A percentile compares a stretch with the other conserved stretches of the same genome.
These are phyloP conservation scores for Endocalyx cinctus DNA, from an alignment of 2,329 filamentous ascomycete genomes.

Conservation along the genomic window DNA sequence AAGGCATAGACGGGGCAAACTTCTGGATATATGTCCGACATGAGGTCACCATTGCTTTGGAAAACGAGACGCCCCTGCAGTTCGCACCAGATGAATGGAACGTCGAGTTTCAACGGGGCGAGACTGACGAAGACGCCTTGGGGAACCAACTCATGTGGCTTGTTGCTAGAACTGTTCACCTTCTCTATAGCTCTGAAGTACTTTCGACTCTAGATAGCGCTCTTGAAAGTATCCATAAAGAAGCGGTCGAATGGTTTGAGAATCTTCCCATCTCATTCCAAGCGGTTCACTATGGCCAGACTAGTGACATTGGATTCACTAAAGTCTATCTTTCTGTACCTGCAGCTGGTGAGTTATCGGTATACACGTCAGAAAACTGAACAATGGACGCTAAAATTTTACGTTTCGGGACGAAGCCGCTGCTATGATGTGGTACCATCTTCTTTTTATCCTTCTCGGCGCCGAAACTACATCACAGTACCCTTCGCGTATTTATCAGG, in stretches of 20 bases:
- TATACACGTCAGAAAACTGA: background rate
- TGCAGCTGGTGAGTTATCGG: conserved; percentile 3
- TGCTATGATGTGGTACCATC: conserved; percentile 9
- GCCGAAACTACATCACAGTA: conserved; percentile 2
- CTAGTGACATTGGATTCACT: conserved; percentile 1
- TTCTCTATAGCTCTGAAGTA: conserved; percentile 1
- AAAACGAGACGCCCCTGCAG: conserved; percentile 4
- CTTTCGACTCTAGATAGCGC: background rate
- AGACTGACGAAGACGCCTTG: conserved; percentile 3
- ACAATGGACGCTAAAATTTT: no score
- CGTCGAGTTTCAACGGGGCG: background rate
- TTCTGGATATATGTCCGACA: conserved; percentile 6
- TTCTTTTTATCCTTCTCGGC: conserved; percentile 4
- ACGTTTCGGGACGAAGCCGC: conserved; percentile 3
- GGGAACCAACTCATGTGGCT: conserved; percentile 5
- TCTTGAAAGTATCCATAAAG: conserved; percentile 1
- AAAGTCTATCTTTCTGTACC: conserved; percentile 6
- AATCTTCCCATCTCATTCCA: conserved; percentile 2
- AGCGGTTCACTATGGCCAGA: conserved; percentile 2
- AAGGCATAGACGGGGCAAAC: conserved; percentile 6
- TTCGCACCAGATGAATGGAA: conserved; percentile 4
- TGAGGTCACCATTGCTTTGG: conserved; percentile 7
- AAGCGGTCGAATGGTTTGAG: conserved; percentile 2
- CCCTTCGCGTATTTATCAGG: background rate
- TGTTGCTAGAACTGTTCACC: conserved; percentile 2